Base-by-base conservation (phyloP, 192 early-diverging fungal species). In the Coemansia sp. region DNA sequence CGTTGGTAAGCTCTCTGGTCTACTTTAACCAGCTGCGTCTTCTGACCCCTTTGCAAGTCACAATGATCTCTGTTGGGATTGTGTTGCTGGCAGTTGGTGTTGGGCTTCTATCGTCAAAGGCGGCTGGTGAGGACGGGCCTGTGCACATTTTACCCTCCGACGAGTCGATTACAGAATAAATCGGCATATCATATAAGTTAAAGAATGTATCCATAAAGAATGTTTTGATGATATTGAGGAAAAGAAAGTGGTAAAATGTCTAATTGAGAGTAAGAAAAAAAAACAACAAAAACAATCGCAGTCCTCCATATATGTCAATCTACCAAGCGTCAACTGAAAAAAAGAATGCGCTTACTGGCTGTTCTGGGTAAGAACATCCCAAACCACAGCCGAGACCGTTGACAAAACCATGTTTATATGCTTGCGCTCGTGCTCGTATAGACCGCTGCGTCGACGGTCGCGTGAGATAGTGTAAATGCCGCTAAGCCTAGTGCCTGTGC, bases 1-100 rank as follows among this genome's bases (percentile, higher is more conserved):
- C 89, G 15, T 83, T 93, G 47, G 83, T 92, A 60, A 93, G 90
- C 70, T 91, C 90, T 23, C 75, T 93, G n/a, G 89, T 93, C 8
- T 93, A 93, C 62, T 93, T 89, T 71, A 77, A 91, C 70, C 91
- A 93, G 77, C 75, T 91, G 77, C 76, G 75, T 2, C 79, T 87
- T 26, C 74, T 93, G 40, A 69, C 65, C 37, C 77, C 87, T 68
- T 79, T 79, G 63, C 89, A 91, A 68, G 70, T 92, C 43, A 61
- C 87, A 6, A 75, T 91, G 65, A 89, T 93, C 52, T 86, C 88
- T 38, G 64, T 88, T 13, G 91, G 91, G 37, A 86, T 91, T 32
- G 77, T 83, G 12, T 73, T 90, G 54, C 86, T 91, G 16, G 79
- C 87, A 10, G 60, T 76, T 13, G 91, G 91, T 8, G 91, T 93